phyloP scores from a whole-genome alignment of 257 asterid species.

The Solanum pennellii region DNA sequence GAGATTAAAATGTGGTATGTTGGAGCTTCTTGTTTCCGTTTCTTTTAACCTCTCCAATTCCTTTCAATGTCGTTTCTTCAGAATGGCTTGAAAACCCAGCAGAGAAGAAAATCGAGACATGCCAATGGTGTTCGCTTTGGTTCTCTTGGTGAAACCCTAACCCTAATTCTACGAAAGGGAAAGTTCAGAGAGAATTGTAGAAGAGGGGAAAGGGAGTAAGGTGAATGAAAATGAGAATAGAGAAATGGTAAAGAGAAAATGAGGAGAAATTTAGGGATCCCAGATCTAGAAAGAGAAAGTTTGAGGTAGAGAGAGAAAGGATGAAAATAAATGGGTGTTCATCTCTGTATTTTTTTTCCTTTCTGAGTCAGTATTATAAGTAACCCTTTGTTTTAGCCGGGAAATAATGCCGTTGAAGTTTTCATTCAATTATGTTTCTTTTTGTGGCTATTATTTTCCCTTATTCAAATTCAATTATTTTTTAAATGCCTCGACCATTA shows the following conservation, averaged over 20 bases:
- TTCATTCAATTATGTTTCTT: background rate
- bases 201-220: background rate
- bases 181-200: background rate
- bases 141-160: conserved; percentile 16
- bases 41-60: background rate
- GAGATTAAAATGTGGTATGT: background rate
- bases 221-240: background rate
- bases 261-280: background rate
- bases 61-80: background rate
- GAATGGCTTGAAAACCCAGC: background rate
- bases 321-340: background rate
- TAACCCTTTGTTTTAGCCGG: conserved; percentile 15
- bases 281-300: conserved; percentile 6
- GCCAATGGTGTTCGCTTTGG: background rate
- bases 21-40: background rate
- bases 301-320: background rate
- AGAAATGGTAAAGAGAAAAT: background rate
- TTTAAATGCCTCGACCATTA: background rate
- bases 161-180: conserved; percentile 8
- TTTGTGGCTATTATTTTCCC: background rate
- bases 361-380: background rate
- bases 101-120: background rate
- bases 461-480: background rate
- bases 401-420: conserved; percentile 39
- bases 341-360: background rate